Evolutionary conservation across 768 basidiomycete genomes (phyloP), one percentile per base, ranked within the genome.

Genomic region (Psilocybe tampanensis): DNA sequence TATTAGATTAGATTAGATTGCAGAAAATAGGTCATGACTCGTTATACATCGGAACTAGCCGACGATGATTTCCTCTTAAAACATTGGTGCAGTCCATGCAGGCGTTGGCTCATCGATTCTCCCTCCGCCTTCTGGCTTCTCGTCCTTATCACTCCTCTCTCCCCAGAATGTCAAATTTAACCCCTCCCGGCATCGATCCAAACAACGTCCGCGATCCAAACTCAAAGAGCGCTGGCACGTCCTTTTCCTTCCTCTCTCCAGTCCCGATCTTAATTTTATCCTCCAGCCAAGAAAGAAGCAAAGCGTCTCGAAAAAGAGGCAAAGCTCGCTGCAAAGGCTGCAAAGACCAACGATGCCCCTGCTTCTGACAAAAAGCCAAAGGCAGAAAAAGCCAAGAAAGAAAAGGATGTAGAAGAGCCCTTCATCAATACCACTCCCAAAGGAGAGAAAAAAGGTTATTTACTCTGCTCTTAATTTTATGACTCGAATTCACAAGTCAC

Each of bases 381-480:
- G 73, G 83, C 74, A 23, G 88, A 87, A 68, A 91, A 92, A 73
- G 80, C 86, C 65, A 86, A 85, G 71, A 86, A 85, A 68, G 82
- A 82, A 19, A 88, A 86, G 47, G 88, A 87, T 32, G 51, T 62
- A 1, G 70, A 69, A 53, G 78, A 77, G 1, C 78, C 79, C n/a
- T 96, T 92, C 72, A 89, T 96, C 58, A 95, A 97, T 74, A 86
- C 82, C 2, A 97, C 95, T 0, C 93, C 92, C 0, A 84, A 80
- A 66, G 97, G 96, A 39, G 82, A 96, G 68, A 98, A 98, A 81
- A 98, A 98, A 76, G 94, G 95, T 92, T 45, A 58, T 76, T 56
- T 23, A 11, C 26, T 26, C 18, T 24, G 21, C 22, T 18, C 9
- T n/a, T 41, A n/a, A n/a, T 26, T 0, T 22, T 23, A 26, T 6